Evolutionary conservation across 2,329 filamentous ascomycete genomes (phyloP).

Genomic region (Apiospora malaysiana): DNA sequence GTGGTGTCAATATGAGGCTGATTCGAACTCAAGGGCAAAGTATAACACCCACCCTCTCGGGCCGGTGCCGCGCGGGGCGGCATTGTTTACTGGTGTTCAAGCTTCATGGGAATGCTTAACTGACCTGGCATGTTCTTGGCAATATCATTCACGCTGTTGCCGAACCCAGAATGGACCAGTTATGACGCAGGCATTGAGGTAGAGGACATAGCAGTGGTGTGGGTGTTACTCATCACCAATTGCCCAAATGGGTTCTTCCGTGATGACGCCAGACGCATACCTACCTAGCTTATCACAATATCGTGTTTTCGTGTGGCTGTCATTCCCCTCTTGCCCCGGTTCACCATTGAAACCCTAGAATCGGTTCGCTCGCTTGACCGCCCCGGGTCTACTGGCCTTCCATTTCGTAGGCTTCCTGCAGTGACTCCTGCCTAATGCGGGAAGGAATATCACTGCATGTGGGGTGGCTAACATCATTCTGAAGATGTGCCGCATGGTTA

Average conservation of each 20-base stretch:
- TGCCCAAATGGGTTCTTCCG: background rate
- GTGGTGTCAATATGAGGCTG: background rate
- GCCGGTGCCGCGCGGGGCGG: slow-evolving; percentile 1
- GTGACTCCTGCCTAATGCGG: slow-evolving; percentile 6
- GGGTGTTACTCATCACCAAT: background rate
- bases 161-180: background rate
- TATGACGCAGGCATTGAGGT: background rate
- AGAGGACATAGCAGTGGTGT: background rate
- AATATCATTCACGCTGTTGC: background rate
- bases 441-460: background rate
- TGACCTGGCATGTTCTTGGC: background rate
- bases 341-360: background rate
- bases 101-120: slow-evolving; percentile 1
- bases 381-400: background rate
- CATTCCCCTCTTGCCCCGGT: background rate
- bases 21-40: background rate
- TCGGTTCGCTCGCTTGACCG: background rate
- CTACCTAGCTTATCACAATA: background rate
- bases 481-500: background rate
- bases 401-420: background rate
- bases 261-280: slow-evolving; percentile 8
- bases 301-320: background rate
- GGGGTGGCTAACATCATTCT: background rate
- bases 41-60: background rate
- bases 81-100: background rate